phyloP scores from a whole-genome alignment of 2,329 filamentous ascomycete genomes.

The Grosmannia huntii region DNA sequence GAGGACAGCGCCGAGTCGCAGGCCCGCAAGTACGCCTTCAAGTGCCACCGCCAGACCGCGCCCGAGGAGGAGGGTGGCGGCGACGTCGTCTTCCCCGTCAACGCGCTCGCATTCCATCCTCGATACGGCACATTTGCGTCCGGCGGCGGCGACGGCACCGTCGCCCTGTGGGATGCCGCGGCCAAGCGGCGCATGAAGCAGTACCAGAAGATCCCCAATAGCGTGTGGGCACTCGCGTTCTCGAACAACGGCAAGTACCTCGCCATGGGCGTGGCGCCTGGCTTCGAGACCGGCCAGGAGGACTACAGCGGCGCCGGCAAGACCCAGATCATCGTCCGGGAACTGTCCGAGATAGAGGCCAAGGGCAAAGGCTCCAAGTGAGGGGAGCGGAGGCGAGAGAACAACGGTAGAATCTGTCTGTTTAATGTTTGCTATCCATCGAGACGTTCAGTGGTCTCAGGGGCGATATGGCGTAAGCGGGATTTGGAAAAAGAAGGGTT shows the following conservation, averaged over 20 bases:
- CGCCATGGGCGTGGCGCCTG: constrained; percentile 70
- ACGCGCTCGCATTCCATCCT: constrained; percentile 80
- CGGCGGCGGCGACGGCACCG: constrained; percentile 79
- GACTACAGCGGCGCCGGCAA: constrained; percentile 60
- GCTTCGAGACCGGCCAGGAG: constrained; percentile 78
- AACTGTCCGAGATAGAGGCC: constrained; percentile 77
- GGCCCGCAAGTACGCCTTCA: constrained; percentile 94
- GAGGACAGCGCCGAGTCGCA: constrained; percentile 80
- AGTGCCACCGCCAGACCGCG: constrained; percentile 77
- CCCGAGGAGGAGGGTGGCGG: constrained; percentile 48
- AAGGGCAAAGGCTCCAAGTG: constrained; percentile 69
- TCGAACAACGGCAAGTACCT: constrained; percentile 64
- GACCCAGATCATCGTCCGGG: constrained; percentile 67
- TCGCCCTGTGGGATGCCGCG: constrained; percentile 87
- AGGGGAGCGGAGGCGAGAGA: constrained; percentile 4
- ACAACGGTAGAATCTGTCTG: background rate
- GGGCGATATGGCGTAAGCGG: constrained; percentile 1
- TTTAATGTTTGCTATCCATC: background rate
- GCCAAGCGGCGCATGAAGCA: constrained; percentile 82
- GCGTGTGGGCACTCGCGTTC: constrained; percentile 66
- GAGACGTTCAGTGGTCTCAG: background rate
- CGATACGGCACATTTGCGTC: constrained; percentile 74
- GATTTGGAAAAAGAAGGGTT: background rate
- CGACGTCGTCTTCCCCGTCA: constrained; percentile 84
- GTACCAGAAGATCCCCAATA: constrained; percentile 73